phyloP scores from a whole-genome alignment of 2,329 filamentous ascomycete species.

The Pseudogymnoascus sp. region DNA sequence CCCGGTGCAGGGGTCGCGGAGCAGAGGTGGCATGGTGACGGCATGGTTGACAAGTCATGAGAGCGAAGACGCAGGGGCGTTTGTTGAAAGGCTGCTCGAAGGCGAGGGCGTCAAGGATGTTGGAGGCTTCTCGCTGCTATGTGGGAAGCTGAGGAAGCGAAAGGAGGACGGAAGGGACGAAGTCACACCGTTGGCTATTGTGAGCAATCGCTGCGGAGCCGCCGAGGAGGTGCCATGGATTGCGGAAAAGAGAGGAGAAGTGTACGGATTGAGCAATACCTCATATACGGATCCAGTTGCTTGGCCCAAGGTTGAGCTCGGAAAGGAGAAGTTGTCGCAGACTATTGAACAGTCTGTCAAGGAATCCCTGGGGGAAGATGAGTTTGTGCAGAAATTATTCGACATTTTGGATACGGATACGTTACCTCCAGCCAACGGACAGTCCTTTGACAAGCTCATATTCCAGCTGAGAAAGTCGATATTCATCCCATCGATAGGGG shows the following conservation, averaged over 20 bases:
- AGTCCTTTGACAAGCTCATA: slow-evolving; percentile 45
- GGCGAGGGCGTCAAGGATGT: slow-evolving; percentile 48
- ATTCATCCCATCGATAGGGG: slow-evolving; percentile 51
- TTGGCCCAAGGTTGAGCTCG: slow-evolving; percentile 55
- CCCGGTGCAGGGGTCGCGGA: slow-evolving; percentile 46
- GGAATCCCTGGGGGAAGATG: slow-evolving; percentile 34
- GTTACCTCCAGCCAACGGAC: slow-evolving; percentile 33
- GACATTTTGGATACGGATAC: slow-evolving; percentile 48
- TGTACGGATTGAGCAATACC: slow-evolving; percentile 56
- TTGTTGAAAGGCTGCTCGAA: slow-evolving; percentile 44
- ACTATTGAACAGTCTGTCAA: slow-evolving; percentile 36
- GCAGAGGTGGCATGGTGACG: slow-evolving; percentile 56
- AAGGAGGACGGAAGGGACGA: slow-evolving; percentile 12
- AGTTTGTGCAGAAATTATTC: slow-evolving; percentile 45
- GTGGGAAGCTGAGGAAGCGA: slow-evolving; percentile 45
- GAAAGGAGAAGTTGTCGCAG: slow-evolving; percentile 32
- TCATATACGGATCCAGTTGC: slow-evolving; percentile 42
- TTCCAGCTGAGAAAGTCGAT: slow-evolving; percentile 49
- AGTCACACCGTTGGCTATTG: slow-evolving; percentile 47
- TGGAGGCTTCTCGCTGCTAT: slow-evolving; percentile 60
- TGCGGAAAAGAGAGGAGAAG: slow-evolving; percentile 40
- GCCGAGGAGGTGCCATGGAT: slow-evolving; percentile 50
- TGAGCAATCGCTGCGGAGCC: slow-evolving; percentile 51
- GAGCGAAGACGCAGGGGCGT: slow-evolving; percentile 40
- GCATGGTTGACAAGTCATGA: slow-evolving; percentile 48